Percentiles rank a stretch among this genome's conserved stretches.
phyloP scores from a whole-genome alignment of 305 asterid genomes.

The Fraxinus xanthoxyloides region DNA sequence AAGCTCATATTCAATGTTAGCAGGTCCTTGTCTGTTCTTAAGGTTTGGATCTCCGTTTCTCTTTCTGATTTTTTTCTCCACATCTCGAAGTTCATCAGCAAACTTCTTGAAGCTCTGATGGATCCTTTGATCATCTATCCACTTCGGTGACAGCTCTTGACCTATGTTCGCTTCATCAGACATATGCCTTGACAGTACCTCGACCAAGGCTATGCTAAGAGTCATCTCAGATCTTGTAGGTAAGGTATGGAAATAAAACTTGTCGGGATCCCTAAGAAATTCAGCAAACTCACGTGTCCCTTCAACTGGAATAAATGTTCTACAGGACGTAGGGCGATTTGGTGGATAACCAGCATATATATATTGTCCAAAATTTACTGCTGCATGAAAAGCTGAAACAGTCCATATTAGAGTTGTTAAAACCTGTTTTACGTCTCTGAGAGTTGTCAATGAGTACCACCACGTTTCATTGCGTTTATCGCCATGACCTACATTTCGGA shows the following conservation, averaged over 20 bases:
- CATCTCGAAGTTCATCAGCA: conserved; percentile 39
- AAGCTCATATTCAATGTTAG: conserved; percentile 33
- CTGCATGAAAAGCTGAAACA: conserved; percentile 42
- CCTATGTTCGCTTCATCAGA: conserved; percentile 35
- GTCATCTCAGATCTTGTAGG: conserved; percentile 44
- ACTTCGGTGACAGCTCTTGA: conserved; percentile 29
- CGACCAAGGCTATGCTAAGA: conserved; percentile 39
- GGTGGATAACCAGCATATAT: conserved; percentile 46
- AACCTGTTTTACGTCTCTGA: conserved; percentile 34
- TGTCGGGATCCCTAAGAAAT: conserved; percentile 44
- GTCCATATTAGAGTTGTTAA: conserved; percentile 50
- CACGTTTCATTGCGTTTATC: conserved; percentile 40
- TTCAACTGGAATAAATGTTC: conserved; percentile 38
- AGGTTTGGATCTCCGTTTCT: conserved; percentile 44
- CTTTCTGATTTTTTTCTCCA: conserved; percentile 30
- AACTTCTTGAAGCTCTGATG: conserved; percentile 34
- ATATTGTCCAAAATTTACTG: conserved; percentile 43
- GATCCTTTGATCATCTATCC: conserved; percentile 39
- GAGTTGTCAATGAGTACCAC: conserved; percentile 47
- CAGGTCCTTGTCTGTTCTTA: conserved; percentile 45
- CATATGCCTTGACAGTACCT: conserved; percentile 33
- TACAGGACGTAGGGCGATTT: conserved; percentile 39
- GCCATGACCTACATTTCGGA: conserved; percentile 43
- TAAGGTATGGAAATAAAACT: conserved; percentile 38
- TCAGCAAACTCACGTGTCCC: conserved; percentile 51